These are phyloP conservation scores for Nemania sp. DNA, from an alignment of 2,329 filamentous ascomycete genomes.

Conservation along the genomic window DNA sequence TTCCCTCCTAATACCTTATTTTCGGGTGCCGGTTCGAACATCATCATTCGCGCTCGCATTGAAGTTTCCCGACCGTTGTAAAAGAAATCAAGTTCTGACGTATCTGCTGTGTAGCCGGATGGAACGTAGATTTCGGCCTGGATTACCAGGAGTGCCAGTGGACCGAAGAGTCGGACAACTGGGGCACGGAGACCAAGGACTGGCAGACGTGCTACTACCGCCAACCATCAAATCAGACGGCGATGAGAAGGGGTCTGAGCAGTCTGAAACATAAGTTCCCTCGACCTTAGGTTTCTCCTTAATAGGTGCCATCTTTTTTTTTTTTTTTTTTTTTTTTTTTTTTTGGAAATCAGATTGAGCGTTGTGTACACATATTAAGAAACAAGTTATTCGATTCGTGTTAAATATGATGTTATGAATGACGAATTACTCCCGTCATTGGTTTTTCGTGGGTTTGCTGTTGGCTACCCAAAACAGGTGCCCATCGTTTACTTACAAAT, in stretches of 20 bases:
- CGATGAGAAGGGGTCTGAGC: not conserved
- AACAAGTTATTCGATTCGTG: too few species aligned
- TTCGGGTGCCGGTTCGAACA: not conserved
- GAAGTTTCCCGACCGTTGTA: not conserved
- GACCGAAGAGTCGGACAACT: slow-evolving; percentile 14
- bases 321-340: too few species aligned
- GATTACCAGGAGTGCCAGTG: slow-evolving; percentile 21
- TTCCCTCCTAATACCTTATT: not conserved
- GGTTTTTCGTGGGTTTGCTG: too few species aligned
- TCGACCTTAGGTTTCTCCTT: too few species aligned
- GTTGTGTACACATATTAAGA: too few species aligned
- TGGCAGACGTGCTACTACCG: slow-evolving; percentile 21
- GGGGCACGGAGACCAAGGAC: slow-evolving; percentile 15
- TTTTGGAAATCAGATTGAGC: too few species aligned
- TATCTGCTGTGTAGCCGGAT: slow-evolving; percentile 13
- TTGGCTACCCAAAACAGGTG: too few species aligned
- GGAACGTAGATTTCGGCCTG: slow-evolving; percentile 24
- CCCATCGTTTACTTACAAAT: too few species aligned
- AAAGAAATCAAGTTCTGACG: not conserved
- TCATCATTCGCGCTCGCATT: not conserved
- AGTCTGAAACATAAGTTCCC: too few species aligned
- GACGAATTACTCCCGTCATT: too few species aligned
- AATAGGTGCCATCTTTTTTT: too few species aligned
- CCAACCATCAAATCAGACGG: slow-evolving; percentile 11
- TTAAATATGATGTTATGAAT: too few species aligned